These are phyloP conservation scores for Paraphoma sp. DNA, from an alignment of 2,329 filamentous ascomycete species.

Conservation along the genomic window DNA sequence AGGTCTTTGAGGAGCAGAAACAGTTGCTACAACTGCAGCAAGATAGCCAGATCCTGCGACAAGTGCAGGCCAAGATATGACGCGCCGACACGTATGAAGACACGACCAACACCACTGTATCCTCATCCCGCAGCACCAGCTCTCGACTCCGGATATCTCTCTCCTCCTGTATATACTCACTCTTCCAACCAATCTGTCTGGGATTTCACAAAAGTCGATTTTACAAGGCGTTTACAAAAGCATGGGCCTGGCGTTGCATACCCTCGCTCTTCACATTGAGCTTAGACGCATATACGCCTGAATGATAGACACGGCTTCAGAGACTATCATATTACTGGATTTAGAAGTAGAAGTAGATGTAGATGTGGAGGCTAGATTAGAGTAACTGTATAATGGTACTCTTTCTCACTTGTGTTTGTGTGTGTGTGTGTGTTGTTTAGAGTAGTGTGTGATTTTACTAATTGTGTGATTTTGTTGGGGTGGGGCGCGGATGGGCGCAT, in stretches of 20 bases:
- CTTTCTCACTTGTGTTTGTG: no score
- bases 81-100: neutral
- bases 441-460: no score
- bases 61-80: conserved; percentile 37
- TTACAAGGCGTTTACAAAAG: conserved; percentile 4
- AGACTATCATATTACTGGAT: neutral
- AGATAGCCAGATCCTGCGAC: conserved; percentile 37
- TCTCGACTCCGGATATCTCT: neutral
- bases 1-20: conserved; percentile 89
- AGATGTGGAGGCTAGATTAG: neutral
- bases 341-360: neutral
- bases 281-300: conserved; percentile 1
- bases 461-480: no score
- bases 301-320: conserved; percentile 8
- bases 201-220: conserved; percentile 2
- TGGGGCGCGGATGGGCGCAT: no score
- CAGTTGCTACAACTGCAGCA: conserved; percentile 62
- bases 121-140: neutral
- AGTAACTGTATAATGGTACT: conserved; percentile 10
- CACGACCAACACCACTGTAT: neutral
- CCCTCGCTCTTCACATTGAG: conserved; percentile 1
- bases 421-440: no score
- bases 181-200: neutral
- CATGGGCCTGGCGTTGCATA: conserved; percentile 5
- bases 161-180: neutral